phyloP scores from a whole-genome alignment of 73 alveolate species.

The Paramecium caudatum region DNA sequence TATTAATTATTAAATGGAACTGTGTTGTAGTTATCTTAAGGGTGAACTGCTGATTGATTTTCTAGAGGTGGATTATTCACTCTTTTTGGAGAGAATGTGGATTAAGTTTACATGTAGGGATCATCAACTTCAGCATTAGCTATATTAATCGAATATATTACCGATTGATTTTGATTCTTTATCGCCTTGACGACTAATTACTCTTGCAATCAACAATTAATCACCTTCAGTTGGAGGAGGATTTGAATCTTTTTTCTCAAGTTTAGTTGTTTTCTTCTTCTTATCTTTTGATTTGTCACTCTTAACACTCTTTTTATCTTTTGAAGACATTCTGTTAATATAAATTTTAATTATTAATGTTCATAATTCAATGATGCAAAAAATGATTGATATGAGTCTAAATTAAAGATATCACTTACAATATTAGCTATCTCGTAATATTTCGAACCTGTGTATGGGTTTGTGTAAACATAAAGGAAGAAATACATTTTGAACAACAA shows the following conservation, averaged over 20 bases:
- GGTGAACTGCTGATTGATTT: too few relatives aligned
- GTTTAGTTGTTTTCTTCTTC: constrained; percentile 42
- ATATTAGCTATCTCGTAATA: background rate
- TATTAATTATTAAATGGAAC: too few relatives aligned
- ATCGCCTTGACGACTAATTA: constrained; percentile 20
- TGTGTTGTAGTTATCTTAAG: too few relatives aligned
- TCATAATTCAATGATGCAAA: constrained; percentile 9
- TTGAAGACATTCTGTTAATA: constrained; percentile 58
- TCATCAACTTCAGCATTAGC: constrained; percentile 30
- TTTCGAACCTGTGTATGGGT: constrained; percentile 50
- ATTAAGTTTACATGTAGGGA: background rate
- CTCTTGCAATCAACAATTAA: constrained; percentile 18
- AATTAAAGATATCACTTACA: background rate
- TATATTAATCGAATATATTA: background rate
- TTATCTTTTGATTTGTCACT: constrained; percentile 32
- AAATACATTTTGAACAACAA: constrained; percentile 82
- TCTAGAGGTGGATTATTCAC: too few relatives aligned
- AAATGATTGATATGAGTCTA: background rate
- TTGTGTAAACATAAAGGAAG: constrained; percentile 68
- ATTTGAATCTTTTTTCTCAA: constrained; percentile 37
- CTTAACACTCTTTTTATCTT: constrained; percentile 44
- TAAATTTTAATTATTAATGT: background rate
- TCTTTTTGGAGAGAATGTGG: background rate
- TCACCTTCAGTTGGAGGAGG: background rate
- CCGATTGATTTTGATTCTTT: constrained; percentile 7